These are phyloP conservation scores for Rhizopogon rudus DNA, from an alignment of 768 basidiomycete species.

Conservation along the genomic window DNA sequence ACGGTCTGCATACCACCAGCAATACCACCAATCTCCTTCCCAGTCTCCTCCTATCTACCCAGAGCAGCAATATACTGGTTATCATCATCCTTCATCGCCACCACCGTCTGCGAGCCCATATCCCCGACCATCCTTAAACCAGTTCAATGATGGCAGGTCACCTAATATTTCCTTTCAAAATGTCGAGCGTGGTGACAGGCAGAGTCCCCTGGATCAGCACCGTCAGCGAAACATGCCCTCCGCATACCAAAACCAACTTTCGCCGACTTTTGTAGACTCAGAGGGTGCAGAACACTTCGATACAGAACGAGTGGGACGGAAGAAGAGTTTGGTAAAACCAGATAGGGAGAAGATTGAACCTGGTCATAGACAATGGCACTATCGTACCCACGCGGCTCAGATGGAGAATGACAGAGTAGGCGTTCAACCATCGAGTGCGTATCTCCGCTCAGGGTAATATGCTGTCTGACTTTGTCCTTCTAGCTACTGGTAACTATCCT, in stretches of 20 bases:
- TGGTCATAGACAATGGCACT: conserved; percentile 91
- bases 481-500: conserved; percentile 80
- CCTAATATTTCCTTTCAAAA: conserved; percentile 65
- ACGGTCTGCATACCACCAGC: conserved; percentile 45
- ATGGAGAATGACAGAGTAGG: conserved; percentile 67
- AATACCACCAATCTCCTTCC: conserved; percentile 36
- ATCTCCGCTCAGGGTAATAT: background rate
- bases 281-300: conserved; percentile 35
- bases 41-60: conserved; percentile 33
- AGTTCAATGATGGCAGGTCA: conserved; percentile 22
- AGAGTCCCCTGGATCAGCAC: conserved; percentile 48
- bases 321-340: conserved; percentile 89
- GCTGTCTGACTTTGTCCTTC: background rate
- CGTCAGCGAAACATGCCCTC: conserved; percentile 43
- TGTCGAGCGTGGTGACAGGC: conserved; percentile 66
- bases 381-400: conserved; percentile 80
- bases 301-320: conserved; percentile 57
- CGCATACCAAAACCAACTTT: conserved; percentile 41
- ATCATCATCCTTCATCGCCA: conserved; percentile 14
- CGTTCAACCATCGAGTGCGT: conserved; percentile 80
- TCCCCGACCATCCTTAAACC: conserved; percentile 8
- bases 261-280: conserved; percentile 32
- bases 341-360: conserved; percentile 97
- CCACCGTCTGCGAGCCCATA: conserved; percentile 15
- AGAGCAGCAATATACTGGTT: conserved; percentile 13